Evolutionary conservation across 345 rosid species (phyloP).

Genomic region (Eucalyptus marginata): DNA sequence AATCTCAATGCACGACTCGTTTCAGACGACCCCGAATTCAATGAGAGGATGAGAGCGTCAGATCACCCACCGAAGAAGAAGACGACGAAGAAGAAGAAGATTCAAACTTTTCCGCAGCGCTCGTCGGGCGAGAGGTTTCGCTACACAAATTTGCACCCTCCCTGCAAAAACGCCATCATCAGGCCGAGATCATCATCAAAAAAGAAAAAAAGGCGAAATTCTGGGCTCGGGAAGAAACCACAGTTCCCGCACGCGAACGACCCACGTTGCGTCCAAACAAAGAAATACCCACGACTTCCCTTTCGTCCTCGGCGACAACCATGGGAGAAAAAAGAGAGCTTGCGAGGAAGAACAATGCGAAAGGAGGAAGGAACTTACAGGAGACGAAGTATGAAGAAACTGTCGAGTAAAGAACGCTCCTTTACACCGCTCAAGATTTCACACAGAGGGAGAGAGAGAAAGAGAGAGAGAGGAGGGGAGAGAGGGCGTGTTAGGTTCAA

Average conservation of each 20-base stretch:
- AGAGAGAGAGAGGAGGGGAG: not conserved
- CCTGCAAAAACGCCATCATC: not conserved
- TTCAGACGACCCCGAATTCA: not conserved
- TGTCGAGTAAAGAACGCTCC: not conserved
- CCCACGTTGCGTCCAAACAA: not conserved
- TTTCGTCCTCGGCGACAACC: not conserved
- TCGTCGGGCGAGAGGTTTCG: not conserved
- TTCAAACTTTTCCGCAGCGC: not conserved
- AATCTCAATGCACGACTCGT: not conserved
- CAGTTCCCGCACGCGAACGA: not conserved
- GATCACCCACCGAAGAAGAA: not conserved
- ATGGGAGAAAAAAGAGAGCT: not conserved
- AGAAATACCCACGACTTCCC: not conserved
- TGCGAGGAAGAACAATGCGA: not conserved
- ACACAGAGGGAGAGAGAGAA: not conserved
- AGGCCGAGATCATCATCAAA: not conserved
- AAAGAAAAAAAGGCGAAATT: not conserved
- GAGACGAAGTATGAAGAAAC: not conserved
- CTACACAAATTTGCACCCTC: not conserved
- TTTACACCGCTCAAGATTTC: not conserved
- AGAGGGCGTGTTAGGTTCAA: not conserved
- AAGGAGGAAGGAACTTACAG: not conserved
- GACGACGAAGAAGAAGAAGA: not conserved
- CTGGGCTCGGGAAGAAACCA: not conserved
- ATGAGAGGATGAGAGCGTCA: not conserved